Percentiles rank a stretch among this genome's conserved stretches.
Evolutionary conservation across 129 eudicot genomes (phyloP).

Genomic region (Chrysanthemum makinoi): DNA sequence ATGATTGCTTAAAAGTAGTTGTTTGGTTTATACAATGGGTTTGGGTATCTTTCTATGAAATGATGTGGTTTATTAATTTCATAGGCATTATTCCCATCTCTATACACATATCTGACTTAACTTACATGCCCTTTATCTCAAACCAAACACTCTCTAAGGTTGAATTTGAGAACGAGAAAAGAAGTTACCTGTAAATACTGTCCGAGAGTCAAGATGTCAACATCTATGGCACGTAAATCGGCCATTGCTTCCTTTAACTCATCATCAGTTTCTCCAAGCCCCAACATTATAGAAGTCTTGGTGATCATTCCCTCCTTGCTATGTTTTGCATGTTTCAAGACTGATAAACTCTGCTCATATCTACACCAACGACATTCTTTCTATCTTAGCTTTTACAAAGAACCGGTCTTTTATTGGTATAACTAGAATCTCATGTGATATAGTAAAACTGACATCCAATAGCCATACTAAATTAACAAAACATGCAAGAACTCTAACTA

Average conservation of each 20-base stretch:
- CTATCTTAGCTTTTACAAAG: no score
- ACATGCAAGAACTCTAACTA: constrained; percentile 5
- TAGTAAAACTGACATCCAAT: no score
- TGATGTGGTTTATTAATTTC: no score
- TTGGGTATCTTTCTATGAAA: no score
- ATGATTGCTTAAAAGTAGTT: no score
- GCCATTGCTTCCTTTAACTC: constrained; percentile 93
- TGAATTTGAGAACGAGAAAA: not conserved
- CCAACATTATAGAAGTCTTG: constrained; percentile 92
- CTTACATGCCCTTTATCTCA: not conserved
- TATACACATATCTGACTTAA: no score
- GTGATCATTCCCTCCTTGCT: constrained; percentile 88
- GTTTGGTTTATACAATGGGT: no score
- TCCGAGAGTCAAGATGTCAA: constrained; percentile 92
- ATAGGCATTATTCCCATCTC: no score
- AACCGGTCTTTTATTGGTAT: no score
- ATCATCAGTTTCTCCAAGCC: constrained; percentile 96
- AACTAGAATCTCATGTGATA: no score
- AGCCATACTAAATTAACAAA: not conserved
- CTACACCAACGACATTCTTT: constrained; percentile 26
- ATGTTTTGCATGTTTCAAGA: constrained; percentile 80
- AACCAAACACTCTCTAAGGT: not conserved
- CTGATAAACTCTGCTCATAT: constrained; percentile 91
- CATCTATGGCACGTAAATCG: constrained; percentile 85
- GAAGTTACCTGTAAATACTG: constrained; percentile 83